phyloP scores from a whole-genome alignment of 2,329 filamentous ascomycete species.

The Penicillium sp. region DNA sequence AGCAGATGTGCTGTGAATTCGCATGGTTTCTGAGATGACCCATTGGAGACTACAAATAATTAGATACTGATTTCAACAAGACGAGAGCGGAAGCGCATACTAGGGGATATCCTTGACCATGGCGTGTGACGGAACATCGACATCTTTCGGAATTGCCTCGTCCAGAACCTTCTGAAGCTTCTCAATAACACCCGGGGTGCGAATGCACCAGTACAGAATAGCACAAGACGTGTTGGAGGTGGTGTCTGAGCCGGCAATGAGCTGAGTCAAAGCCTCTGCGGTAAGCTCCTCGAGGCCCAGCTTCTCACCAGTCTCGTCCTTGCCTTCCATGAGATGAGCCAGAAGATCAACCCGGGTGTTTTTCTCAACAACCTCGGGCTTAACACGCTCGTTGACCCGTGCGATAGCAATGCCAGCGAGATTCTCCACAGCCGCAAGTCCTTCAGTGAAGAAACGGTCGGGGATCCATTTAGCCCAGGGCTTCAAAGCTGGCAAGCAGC shows the following conservation, averaged over 20 bases:
- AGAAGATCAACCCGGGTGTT: slow-evolving; percentile 75
- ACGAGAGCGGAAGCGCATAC: background rate
- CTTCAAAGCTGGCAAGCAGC: slow-evolving; percentile 71
- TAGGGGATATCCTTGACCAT: slow-evolving; percentile 65
- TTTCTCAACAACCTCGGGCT: slow-evolving; percentile 60
- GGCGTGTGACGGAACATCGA: slow-evolving; percentile 68
- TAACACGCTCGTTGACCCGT: slow-evolving; percentile 73
- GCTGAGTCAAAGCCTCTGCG: slow-evolving; percentile 83
- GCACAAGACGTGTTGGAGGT: slow-evolving; percentile 77
- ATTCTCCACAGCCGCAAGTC: slow-evolving; percentile 71
- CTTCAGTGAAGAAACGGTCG: slow-evolving; percentile 77
- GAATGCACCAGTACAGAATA: slow-evolving; percentile 72
- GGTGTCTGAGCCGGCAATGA: slow-evolving; percentile 70
- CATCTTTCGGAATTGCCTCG: slow-evolving; percentile 59
- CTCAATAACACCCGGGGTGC: slow-evolving; percentile 67
- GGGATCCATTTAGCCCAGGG: slow-evolving; percentile 81
- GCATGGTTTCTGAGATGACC: slow-evolving; percentile 80
- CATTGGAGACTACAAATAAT: slow-evolving; percentile 51
- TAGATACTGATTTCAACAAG: no score
- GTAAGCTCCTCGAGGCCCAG: slow-evolving; percentile 78
- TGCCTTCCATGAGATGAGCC: slow-evolving; percentile 78
- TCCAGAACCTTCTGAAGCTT: slow-evolving; percentile 78
- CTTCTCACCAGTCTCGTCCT: slow-evolving; percentile 74
- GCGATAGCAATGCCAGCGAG: slow-evolving; percentile 86
- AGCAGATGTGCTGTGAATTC: slow-evolving; percentile 81